phyloP scores from a whole-genome alignment of 805 yeast genomes.

The Barnettozyma sucrosica region DNA sequence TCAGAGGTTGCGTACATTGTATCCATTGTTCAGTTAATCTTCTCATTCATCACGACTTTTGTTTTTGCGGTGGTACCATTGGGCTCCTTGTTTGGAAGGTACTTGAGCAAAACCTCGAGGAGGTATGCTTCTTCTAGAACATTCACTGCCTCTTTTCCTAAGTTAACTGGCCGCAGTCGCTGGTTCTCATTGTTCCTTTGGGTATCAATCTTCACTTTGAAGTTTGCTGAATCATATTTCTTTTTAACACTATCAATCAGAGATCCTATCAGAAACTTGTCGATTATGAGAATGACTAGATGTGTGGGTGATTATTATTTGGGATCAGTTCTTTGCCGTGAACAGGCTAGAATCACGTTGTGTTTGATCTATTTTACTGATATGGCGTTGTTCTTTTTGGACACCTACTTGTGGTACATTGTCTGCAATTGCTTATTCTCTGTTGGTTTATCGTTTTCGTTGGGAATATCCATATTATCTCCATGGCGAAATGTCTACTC shows the following conservation, averaged over 20 bases:
- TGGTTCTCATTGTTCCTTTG: conserved; percentile 65
- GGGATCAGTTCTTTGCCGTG: conserved; percentile 46
- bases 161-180: conserved; percentile 45
- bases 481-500: conserved; percentile 84
- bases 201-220: conserved; percentile 59
- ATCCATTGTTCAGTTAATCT: conserved; percentile 47
- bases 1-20: conserved; percentile 35
- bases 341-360: conserved; percentile 55
- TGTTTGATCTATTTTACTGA: conserved; percentile 54
- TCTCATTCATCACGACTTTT: conserved; percentile 50
- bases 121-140: conserved; percentile 45
- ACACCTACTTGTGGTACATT: conserved; percentile 83
- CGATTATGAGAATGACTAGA: conserved; percentile 46
- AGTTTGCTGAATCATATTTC: conserved; percentile 73
- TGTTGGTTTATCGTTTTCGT: conserved; percentile 60
- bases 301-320: conserved; percentile 62
- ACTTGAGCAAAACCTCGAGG: conserved; percentile 36
- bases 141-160: conserved; percentile 58
- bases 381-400: conserved; percentile 65
- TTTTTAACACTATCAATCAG: conserved; percentile 67
- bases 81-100: conserved; percentile 44
- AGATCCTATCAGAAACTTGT: conserved; percentile 69
- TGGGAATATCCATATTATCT: conserved; percentile 79
- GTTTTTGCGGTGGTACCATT: conserved; percentile 59
- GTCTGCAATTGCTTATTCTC: conserved; percentile 73